Conservation (phyloP, 2,329 filamentous ascomycete genomes). For the Intubia oerlemansii region DNA sequence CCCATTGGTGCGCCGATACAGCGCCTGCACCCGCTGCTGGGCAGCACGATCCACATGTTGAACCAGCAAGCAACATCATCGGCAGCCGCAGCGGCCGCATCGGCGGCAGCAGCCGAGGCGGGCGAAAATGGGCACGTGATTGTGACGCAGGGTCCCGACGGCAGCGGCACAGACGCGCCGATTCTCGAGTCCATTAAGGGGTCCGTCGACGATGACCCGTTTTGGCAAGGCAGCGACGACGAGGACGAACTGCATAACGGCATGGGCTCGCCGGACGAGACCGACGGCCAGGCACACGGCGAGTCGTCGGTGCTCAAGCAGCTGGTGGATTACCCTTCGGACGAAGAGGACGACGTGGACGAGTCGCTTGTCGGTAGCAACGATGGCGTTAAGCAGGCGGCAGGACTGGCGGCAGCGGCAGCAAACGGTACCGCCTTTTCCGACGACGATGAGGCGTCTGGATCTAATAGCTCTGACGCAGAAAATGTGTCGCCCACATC, state of each 20-base stretch:
- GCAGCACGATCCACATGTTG: too few species aligned
- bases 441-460: too few species aligned
- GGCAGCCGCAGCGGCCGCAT: background rate
- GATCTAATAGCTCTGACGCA: too few species aligned
- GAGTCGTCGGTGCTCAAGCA: conserved; percentile 43
- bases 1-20: too few species aligned
- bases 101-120: conserved; percentile 20
- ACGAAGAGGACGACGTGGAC: conserved; percentile 32
- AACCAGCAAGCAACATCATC: background rate
- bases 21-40: too few species aligned
- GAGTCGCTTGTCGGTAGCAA: background rate
- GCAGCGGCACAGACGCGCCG: conserved; percentile 2
- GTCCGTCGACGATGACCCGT: conserved; percentile 74
- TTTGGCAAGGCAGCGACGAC: conserved; percentile 76
- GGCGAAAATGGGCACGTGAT: conserved; percentile 1
- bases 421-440: too few species aligned
- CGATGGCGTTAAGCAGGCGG: too few species aligned
- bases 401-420: too few species aligned
- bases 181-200: conserved; percentile 19
- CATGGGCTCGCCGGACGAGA: conserved; percentile 10
- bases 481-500: too few species aligned
- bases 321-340: conserved; percentile 80
- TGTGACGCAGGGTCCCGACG: too few species aligned
- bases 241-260: conserved; percentile 23
- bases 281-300: conserved; percentile 33